A percentile compares a stretch with the other conserved stretches of the same genome.
Conservation (phyloP, 2,329 filamentous ascomycete genomes). For the Beauveria brongniartii region DNA sequence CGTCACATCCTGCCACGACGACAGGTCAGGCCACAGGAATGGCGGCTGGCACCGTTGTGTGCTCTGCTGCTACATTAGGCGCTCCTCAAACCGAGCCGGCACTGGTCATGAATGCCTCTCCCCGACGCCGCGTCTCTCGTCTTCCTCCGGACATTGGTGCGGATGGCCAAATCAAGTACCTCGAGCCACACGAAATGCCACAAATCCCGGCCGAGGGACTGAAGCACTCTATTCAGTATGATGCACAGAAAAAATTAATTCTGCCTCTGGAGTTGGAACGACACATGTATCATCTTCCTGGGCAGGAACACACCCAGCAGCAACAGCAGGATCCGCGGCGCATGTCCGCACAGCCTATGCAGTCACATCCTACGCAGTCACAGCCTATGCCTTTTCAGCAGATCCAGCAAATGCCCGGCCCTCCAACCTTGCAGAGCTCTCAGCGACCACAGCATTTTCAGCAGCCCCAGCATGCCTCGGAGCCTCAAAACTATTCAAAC, state of each 20-base stretch:
- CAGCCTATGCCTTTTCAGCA: background rate
- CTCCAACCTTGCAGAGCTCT: background rate
- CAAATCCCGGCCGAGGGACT: background rate
- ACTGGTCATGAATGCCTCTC: constrained; percentile 2
- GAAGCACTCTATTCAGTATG: background rate
- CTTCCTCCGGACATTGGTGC: background rate
- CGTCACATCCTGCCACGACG: background rate
- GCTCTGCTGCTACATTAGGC: background rate
- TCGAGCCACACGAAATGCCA: background rate
- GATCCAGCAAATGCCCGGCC: background rate
- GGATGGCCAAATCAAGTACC: constrained; percentile 1
- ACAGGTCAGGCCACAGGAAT: background rate
- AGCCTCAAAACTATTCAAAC: background rate
- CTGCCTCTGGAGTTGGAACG: background rate
- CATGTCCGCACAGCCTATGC: background rate
- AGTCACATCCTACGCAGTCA: background rate
- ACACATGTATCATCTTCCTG: constrained; percentile 1
- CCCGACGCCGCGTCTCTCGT: background rate
- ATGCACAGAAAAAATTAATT: background rate
- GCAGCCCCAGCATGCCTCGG: background rate
- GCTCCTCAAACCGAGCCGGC: background rate
- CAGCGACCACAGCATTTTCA: background rate
- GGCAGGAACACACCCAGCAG: background rate
- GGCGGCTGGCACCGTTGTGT: background rate
- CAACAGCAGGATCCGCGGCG: background rate